Evolutionary conservation across 441 rosid species (phyloP).

Genomic region (Gossypium schwendimanii): DNA sequence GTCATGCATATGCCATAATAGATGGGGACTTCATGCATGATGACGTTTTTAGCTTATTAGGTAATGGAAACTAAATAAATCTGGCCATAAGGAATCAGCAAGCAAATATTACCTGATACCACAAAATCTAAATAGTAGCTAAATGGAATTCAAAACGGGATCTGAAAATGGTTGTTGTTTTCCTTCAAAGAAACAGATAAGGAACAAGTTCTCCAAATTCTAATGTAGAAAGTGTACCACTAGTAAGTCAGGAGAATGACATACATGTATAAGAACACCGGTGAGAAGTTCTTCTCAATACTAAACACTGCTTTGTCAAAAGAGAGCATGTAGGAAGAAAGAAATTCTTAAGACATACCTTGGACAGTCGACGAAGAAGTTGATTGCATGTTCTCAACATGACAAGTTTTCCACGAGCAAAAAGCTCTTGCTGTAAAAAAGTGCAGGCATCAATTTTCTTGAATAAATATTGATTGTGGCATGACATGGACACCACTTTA

Average conservation of each 20-base stretch:
- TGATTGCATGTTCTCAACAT: conserved; percentile 99
- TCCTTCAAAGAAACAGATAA: background rate
- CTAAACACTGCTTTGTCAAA: background rate
- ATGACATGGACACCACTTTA: background rate
- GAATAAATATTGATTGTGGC: background rate
- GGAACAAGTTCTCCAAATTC: background rate
- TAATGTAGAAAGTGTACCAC: background rate
- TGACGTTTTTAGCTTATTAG: background rate
- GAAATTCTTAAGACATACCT: conserved; percentile 37
- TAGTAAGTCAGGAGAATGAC: background rate
- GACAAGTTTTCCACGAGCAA: conserved; percentile 98
- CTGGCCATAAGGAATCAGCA: background rate
- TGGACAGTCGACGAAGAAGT: conserved; percentile 95
- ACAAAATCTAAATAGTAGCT: background rate
- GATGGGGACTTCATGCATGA: background rate
- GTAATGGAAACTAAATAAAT: background rate
- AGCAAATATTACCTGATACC: background rate
- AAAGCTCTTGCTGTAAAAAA: conserved; percentile 76
- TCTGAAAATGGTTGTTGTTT: background rate
- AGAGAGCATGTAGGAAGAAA: background rate
- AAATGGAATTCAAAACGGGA: background rate
- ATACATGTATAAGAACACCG: background rate
- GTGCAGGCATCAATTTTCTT: conserved; percentile 1
- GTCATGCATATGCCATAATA: background rate
- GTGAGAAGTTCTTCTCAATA: background rate